These are phyloP conservation scores for Bremia lactucae DNA, from an alignment of 352 stramenopile genomes.

Conservation along the genomic window DNA sequence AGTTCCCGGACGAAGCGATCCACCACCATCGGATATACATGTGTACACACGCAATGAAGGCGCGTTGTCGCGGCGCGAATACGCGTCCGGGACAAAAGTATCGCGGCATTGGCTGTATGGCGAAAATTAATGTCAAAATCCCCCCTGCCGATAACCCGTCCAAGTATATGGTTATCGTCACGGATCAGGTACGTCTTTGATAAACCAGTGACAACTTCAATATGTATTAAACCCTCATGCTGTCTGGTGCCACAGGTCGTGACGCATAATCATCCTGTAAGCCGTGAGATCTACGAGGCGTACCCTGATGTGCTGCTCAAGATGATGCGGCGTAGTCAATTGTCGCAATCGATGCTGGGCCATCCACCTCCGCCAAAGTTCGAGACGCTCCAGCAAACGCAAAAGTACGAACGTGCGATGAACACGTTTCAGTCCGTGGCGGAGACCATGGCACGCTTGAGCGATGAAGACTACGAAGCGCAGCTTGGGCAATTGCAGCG, in stretches of 20 bases:
- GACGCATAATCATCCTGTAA: conserved; percentile 78
- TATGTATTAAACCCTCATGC: background rate
- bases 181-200: conserved; percentile 38
- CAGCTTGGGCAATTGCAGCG: conserved; percentile 69
- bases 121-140: conserved; percentile 85
- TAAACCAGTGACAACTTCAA: background rate
- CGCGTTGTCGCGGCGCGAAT: conserved; percentile 60
- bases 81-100: conserved; percentile 74
- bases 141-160: conserved; percentile 64
- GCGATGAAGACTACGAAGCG: conserved; percentile 62
- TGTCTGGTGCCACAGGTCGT: conserved; percentile 41
- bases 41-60: conserved; percentile 84
- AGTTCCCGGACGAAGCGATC: conserved; percentile 73
- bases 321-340: conserved; percentile 73
- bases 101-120: conserved; percentile 71
- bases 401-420: conserved; percentile 73
- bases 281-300: conserved; percentile 75
- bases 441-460: conserved; percentile 60
- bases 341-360: conserved; percentile 47
- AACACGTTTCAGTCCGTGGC: conserved; percentile 52
- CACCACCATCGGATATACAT: conserved; percentile 86
- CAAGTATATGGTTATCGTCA: conserved; percentile 85
- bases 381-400: conserved; percentile 51
- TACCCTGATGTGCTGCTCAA: conserved; percentile 79
- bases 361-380: conserved; percentile 69